Conservation (phyloP, 2,329 filamentous ascomycete species). For the Alternaria arbusti region DNA sequence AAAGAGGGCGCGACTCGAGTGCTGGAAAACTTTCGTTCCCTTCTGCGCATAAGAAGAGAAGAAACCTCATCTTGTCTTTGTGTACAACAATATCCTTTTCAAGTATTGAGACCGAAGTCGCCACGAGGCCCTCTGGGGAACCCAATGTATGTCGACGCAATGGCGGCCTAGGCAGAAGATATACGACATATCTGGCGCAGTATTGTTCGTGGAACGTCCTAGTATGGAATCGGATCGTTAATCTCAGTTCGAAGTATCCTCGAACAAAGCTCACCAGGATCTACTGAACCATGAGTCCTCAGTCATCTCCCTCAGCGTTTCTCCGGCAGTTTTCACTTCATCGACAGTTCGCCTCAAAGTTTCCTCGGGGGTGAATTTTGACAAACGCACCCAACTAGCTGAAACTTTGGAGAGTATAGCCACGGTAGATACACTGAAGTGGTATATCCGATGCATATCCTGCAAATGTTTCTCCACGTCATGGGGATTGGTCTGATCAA, state of each 20-base stretch:
- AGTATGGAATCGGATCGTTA: neutral
- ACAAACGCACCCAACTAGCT: neutral
- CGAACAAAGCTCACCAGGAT: neutral
- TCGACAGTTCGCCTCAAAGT: too few species aligned
- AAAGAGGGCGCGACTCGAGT: too few species aligned
- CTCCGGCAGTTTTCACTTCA: too few species aligned
- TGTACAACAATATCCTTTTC: too few species aligned
- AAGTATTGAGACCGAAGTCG: too few species aligned
- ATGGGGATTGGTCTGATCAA: neutral
- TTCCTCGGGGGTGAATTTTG: too few species aligned
- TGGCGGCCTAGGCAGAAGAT: neutral
- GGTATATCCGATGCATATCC: neutral
- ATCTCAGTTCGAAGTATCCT: rapidly evolving
- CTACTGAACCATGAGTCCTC: neutral
- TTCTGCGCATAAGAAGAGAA: too few species aligned
- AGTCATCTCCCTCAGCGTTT: neutral
- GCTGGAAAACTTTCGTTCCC: too few species aligned
- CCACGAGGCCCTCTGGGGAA: too few species aligned
- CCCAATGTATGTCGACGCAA: too few species aligned
- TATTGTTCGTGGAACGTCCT: neutral
- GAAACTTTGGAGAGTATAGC: neutral
- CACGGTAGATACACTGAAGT: neutral
- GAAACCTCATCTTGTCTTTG: too few species aligned
- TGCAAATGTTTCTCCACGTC: neutral
- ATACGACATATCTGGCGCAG: neutral